Conservation (phyloP, 2,329 filamentous ascomycete genomes). For the Parastagonospora nodorum region DNA sequence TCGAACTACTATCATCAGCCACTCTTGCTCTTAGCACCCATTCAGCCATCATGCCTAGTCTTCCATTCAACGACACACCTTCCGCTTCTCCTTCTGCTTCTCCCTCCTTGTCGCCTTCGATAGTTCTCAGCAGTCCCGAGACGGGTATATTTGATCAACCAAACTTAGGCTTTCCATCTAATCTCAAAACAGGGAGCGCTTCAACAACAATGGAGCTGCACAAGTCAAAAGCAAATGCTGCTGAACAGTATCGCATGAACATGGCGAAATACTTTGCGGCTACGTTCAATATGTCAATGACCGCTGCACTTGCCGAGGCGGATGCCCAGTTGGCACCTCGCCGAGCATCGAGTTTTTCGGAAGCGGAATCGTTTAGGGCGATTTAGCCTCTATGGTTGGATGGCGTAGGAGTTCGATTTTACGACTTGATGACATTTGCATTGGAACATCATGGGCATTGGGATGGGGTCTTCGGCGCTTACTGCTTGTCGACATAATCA, state of each 20-base stretch:
- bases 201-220: conserved; percentile 40
- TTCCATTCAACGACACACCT: conserved; percentile 39
- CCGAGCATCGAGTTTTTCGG: conserved; percentile 40
- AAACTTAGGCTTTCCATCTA: conserved; percentile 43
- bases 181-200: conserved; percentile 36
- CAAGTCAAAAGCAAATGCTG: conserved; percentile 39
- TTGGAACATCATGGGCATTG: conserved; percentile 26
- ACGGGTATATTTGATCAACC: conserved; percentile 48
- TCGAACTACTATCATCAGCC: conserved; percentile 23
- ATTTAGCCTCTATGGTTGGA: conserved; percentile 22
- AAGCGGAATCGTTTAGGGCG: conserved; percentile 40
- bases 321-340: conserved; percentile 43
- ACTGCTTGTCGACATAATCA: conserved; percentile 21
- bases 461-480: conserved; percentile 27
- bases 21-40: conserved; percentile 20
- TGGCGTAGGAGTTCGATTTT: background rate
- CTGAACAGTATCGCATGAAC: conserved; percentile 41
- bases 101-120: conserved; percentile 39
- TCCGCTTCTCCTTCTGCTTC: conserved; percentile 43
- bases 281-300: conserved; percentile 47
- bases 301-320: conserved; percentile 45
- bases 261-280: conserved; percentile 48
- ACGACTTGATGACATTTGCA: conserved; percentile 30
- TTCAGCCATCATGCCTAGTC: conserved; percentile 43
- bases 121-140: conserved; percentile 45